phyloP scores from a whole-genome alignment of 2,329 filamentous ascomycete species.

The Coniochaeta prunicola region DNA sequence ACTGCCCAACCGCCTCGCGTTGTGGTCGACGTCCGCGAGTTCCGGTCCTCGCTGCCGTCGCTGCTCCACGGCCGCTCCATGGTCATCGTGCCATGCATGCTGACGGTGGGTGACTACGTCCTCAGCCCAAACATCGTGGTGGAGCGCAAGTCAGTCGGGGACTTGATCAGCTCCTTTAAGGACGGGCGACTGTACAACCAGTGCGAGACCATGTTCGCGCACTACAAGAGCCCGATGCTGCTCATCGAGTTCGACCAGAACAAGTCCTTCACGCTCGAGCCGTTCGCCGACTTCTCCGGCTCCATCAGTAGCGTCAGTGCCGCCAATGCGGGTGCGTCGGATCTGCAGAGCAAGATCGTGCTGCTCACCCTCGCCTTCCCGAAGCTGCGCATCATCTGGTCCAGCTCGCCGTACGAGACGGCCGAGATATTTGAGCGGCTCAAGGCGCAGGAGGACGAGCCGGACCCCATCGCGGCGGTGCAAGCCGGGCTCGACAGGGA shows the following conservation, averaged over 20 bases:
- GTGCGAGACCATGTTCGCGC: slow-evolving; percentile 86
- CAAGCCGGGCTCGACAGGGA: slow-evolving; percentile 67
- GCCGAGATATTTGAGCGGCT: slow-evolving; percentile 94
- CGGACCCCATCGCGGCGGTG: slow-evolving; percentile 82
- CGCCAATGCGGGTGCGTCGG: slow-evolving; percentile 46
- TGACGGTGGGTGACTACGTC: slow-evolving; percentile 95
- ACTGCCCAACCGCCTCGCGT: slow-evolving; percentile 84
- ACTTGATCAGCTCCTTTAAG: slow-evolving; percentile 85
- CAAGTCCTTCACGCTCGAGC: slow-evolving; percentile 92
- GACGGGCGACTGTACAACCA: slow-evolving; percentile 90
- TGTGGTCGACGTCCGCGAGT: slow-evolving; percentile 93
- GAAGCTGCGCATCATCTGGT: slow-evolving; percentile 87
- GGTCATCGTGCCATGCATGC: slow-evolving; percentile 84
- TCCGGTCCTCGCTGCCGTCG: slow-evolving; percentile 85
- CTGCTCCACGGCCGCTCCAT: slow-evolving; percentile 85
- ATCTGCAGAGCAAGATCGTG: slow-evolving; percentile 87
- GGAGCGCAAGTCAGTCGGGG: slow-evolving; percentile 87
- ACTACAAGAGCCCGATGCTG: slow-evolving; percentile 85
- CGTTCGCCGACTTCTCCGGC: slow-evolving; percentile 61
- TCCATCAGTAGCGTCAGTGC: slow-evolving; percentile 57
- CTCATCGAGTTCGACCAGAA: slow-evolving; percentile 97
- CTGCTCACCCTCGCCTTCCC: slow-evolving; percentile 90
- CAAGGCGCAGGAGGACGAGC: slow-evolving; percentile 83
- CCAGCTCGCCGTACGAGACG: slow-evolving; percentile 85
- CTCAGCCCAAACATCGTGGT: slow-evolving; percentile 86